Percentiles rank a stretch among this genome's conserved stretches.
These are phyloP conservation scores for Fusarium pilosicola DNA, from an alignment of 2,329 filamentous ascomycete species.

Conservation along the genomic window DNA sequence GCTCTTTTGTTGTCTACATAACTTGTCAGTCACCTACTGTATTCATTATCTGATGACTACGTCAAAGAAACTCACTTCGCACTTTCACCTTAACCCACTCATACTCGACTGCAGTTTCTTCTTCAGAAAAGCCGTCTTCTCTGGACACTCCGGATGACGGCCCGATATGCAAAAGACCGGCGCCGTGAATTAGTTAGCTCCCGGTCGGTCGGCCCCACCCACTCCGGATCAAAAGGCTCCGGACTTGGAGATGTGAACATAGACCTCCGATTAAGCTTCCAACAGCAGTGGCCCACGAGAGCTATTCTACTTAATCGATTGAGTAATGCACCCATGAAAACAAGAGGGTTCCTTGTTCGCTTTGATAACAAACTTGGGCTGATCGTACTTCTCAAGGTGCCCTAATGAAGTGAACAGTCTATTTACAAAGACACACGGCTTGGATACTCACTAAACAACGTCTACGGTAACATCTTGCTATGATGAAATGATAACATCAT, in stretches of 20 bases:
- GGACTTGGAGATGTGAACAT: background rate
- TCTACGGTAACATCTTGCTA: background rate
- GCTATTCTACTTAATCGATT: background rate
- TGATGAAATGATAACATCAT: slow-evolving; percentile 9
- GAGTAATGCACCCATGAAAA: too few species aligned
- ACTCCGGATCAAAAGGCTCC: background rate
- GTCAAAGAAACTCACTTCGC: too few species aligned
- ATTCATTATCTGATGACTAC: too few species aligned
- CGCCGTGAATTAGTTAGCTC: background rate
- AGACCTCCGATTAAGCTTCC: background rate
- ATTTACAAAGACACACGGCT: background rate
- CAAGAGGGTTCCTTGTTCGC: background rate
- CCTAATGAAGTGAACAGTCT: background rate
- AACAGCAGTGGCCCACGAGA: too few species aligned
- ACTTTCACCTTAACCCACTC: too few species aligned
- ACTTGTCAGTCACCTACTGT: background rate
- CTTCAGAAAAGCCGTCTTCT: background rate
- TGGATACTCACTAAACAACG: background rate
- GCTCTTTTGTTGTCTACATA: background rate
- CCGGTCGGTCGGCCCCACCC: background rate
- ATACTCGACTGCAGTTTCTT: too few species aligned
- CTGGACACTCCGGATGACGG: too few species aligned
- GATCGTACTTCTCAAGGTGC: too few species aligned
- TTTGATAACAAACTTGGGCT: background rate
- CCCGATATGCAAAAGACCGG: background rate